A percentile compares a stretch with the other conserved stretches of the same genome.
Evolutionary conservation across 2,329 filamentous ascomycete genomes (phyloP).

Genomic region (Fusarium sp.): DNA sequence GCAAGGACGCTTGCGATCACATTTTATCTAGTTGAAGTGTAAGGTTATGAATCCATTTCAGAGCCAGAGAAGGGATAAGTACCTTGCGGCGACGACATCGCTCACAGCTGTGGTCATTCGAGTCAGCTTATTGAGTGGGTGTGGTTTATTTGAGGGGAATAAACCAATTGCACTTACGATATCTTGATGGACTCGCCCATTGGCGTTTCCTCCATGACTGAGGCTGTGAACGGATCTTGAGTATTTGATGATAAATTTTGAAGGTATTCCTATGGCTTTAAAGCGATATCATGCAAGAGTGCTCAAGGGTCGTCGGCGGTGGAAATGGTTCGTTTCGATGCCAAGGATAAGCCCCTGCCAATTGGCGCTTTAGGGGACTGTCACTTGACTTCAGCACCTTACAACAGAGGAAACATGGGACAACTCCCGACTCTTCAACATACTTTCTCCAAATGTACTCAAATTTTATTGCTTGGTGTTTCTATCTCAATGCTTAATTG

Average conservation of each 20-base stretch:
- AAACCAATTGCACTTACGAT: conserved; percentile 49
- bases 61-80: neutral
- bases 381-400: conserved; percentile 37
- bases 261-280: neutral
- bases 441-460: neutral
- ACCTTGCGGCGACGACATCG: conserved; percentile 60
- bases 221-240: neutral
- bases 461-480: neutral
- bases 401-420: neutral
- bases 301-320: conserved; percentile 14
- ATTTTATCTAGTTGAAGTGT: conserved; percentile 61
- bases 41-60: neutral
- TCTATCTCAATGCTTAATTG: too few species aligned
- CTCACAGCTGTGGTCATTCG: conserved; percentile 53
- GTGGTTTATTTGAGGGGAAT: conserved; percentile 18
- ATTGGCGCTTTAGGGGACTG: conserved; percentile 1
- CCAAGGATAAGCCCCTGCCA: conserved; percentile 27
- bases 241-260: neutral
- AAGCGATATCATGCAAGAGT: conserved; percentile 4
- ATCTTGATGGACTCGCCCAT: conserved; percentile 54
- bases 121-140: conserved; percentile 22
- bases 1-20: conserved; percentile 64
- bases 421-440: neutral
- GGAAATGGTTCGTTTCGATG: conserved; percentile 28
- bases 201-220: conserved; percentile 52